phyloP scores from a whole-genome alignment of 1,284 basidiomycete genomes.

The Apiotrichum gamsii region DNA sequence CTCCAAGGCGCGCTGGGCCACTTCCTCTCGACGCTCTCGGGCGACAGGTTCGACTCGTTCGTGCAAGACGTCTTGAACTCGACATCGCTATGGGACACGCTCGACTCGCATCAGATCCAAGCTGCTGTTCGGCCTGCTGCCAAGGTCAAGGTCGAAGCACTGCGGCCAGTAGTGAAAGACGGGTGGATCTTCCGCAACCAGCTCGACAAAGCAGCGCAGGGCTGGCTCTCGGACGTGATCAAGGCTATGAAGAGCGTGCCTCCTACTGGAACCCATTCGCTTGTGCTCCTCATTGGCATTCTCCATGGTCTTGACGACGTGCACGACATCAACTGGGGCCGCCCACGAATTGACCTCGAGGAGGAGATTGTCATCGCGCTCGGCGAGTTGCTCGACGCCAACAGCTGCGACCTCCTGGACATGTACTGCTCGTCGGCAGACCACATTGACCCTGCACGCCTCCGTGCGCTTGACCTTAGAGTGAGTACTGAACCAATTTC shows the following conservation, averaged over 20 bases:
- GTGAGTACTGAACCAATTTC: slow-evolving; percentile 3
- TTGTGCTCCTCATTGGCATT: slow-evolving; percentile 14
- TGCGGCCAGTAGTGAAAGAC: slow-evolving; percentile 10
- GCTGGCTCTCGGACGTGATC: slow-evolving; percentile 9
- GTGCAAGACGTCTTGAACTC: slow-evolving; percentile 22
- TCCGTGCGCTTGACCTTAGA: slow-evolving; percentile 22
- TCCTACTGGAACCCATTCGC: neutral
- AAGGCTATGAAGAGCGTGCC: neutral
- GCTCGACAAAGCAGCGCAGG: slow-evolving; percentile 11
- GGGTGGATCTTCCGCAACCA: slow-evolving; percentile 9
- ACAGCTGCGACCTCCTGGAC: slow-evolving; percentile 2
- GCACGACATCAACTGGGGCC: slow-evolving; percentile 25
- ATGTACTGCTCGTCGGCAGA: slow-evolving; percentile 16
- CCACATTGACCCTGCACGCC: slow-evolving; percentile 11
- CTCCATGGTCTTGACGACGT: slow-evolving; percentile 22
- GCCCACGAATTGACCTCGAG: slow-evolving; percentile 20
- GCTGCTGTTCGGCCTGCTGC: slow-evolving; percentile 9
- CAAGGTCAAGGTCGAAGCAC: neutral
- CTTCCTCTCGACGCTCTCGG: slow-evolving; percentile 28
- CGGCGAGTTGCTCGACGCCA: slow-evolving; percentile 7
- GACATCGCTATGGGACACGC: slow-evolving; percentile 20
- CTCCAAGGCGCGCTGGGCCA: slow-evolving; percentile 36
- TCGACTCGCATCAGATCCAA: neutral
- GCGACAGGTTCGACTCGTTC: slow-evolving; percentile 17
- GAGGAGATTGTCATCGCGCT: slow-evolving; percentile 24